Evolutionary conservation across 352 stramenopile species (phyloP), one percentile per base, ranked within the genome.

Genomic region (Detonula confervacea): DNA sequence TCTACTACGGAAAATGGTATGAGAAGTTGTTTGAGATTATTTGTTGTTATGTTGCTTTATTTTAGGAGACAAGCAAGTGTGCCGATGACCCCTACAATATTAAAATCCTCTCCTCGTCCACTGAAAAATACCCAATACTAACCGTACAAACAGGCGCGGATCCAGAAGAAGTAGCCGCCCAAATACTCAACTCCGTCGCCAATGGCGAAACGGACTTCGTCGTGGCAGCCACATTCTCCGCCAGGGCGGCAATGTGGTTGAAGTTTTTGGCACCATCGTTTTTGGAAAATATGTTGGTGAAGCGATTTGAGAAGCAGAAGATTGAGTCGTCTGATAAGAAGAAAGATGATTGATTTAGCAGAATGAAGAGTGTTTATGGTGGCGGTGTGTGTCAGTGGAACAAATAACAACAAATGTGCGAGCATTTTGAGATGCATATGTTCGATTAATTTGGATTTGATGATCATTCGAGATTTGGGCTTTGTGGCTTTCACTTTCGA

Each of bases 1-100:
- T 67, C 73, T 4, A 88, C 88, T 0, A 95, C 91, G 12, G 88
- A 81, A 0, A 83, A 77, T 61, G 87, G 87, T 82, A 62, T 20
- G 75, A n/a, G n/a, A n/a, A n/a, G n/a, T 77, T 29, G 3, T 55
- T 55, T 3, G 20, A 9, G 57, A 33, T 44, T 61, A 14, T 37
- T 52, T 54, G 35, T 4, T 16, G 16, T n/a, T 2, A 24, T 8
- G 16, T 54, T 47, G 52, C 8, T 49, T 59, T 33, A 25, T 25
- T 20, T 55, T 7, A 55, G 14, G n/a, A n/a, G n/a, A n/a, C n/a
- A n/a, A n/a, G n/a, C n/a, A n/a, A n/a, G n/a, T n/a, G n/a, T n/a
- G n/a, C n/a, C n/a, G n/a, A n/a, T n/a, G n/a, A n/a, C n/a, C 22
- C 37, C 6, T 30, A 46, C n/a, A n/a, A 12, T 30, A 47, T 49